These are phyloP conservation scores for Claviceps sp. DNA, from an alignment of 2,329 filamentous ascomycete species.

Conservation along the genomic window DNA sequence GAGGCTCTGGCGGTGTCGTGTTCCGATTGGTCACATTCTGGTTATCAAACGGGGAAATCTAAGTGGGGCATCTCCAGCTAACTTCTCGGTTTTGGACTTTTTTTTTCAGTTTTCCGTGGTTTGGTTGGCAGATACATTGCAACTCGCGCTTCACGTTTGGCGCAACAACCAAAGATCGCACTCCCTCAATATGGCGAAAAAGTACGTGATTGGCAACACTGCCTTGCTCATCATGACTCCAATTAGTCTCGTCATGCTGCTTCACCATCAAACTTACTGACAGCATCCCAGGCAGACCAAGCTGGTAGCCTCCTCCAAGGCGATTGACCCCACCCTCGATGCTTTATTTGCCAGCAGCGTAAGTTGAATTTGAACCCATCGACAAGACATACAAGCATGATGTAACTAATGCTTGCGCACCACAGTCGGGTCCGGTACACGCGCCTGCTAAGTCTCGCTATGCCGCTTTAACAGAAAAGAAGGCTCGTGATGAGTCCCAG, in stretches of 20 bases:
- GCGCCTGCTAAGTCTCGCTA: slow-evolving; percentile 33
- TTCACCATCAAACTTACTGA: slow-evolving; percentile 8
- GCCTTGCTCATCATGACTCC: neutral
- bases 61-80: neutral
- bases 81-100: slow-evolving; percentile 1
- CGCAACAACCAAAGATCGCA: neutral
- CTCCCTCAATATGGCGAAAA: slow-evolving; percentile 10
- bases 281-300: slow-evolving; percentile 20
- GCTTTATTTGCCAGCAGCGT: slow-evolving; percentile 63
- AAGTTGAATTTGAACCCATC: slow-evolving; percentile 23
- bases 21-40: neutral
- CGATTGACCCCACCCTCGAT: slow-evolving; percentile 54
- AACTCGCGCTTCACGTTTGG: neutral
- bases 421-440: slow-evolving; percentile 38
- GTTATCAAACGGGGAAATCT: neutral
- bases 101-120: neutral
- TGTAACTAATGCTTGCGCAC: neutral
- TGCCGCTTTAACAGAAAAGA: slow-evolving; percentile 21
- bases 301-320: slow-evolving; percentile 34
- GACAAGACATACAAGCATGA: neutral
- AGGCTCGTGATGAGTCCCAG: slow-evolving; percentile 12
- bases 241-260: neutral
- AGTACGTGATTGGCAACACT: slow-evolving; percentile 7
- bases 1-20: slow-evolving; percentile 7
- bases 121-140: neutral